Conservation (phyloP, 129 eudicot genomes). For the Logfia minima region DNA sequence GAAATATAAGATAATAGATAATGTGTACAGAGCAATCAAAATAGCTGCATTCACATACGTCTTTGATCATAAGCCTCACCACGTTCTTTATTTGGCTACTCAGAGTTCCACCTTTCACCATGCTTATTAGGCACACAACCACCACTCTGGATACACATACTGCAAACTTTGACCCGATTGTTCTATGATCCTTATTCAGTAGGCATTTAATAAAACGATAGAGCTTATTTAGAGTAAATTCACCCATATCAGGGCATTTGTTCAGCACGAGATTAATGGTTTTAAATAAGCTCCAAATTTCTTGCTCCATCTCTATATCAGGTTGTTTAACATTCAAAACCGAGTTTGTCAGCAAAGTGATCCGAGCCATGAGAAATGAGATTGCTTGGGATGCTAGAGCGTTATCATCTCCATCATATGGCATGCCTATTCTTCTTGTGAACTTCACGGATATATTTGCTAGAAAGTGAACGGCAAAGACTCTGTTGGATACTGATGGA, state of each 20-base stretch:
- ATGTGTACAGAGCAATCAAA: constrained; percentile 43
- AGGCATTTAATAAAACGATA: constrained; percentile 34
- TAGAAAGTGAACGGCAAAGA: constrained; percentile 43
- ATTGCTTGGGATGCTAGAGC: constrained; percentile 40
- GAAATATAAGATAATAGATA: constrained; percentile 44
- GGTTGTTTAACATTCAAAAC: constrained; percentile 23
- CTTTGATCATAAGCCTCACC: constrained; percentile 44
- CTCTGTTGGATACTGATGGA: constrained; percentile 39
- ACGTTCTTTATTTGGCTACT: constrained; percentile 36
- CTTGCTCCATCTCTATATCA: constrained; percentile 46
- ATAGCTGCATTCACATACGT: constrained; percentile 41
- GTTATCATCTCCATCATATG: constrained; percentile 31
- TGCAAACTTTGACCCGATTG: constrained; percentile 37
- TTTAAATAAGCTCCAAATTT: constrained; percentile 44
- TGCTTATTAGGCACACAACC: constrained; percentile 46
- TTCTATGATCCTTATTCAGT: constrained; percentile 29
- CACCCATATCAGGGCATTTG: constrained; percentile 37
- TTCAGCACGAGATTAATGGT: constrained; percentile 40
- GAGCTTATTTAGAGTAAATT: constrained; percentile 49
- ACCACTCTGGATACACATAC: constrained; percentile 43
- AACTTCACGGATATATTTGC: constrained; percentile 49
- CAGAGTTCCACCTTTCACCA: constrained; percentile 33
- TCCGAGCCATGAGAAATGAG: constrained; percentile 45
- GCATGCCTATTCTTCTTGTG: constrained; percentile 38
- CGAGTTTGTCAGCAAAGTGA: constrained; percentile 34